Evolutionary conservation across 148 eudicot genomes (phyloP).

Genomic region (Chenopodium quinoa): DNA sequence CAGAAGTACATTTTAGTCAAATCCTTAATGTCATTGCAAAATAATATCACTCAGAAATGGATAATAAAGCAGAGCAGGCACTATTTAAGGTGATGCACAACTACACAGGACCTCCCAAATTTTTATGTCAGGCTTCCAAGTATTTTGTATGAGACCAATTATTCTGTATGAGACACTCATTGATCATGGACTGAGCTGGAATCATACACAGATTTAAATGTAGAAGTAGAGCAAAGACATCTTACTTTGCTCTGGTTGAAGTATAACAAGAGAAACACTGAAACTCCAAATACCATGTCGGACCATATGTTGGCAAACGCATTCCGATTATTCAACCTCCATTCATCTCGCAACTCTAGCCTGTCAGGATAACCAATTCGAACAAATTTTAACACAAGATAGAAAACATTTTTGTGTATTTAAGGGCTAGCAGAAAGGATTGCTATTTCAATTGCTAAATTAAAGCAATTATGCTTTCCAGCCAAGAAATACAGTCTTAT

Average conservation of each 20-base stretch:
- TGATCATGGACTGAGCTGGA: background rate
- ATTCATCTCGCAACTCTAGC: conserved; percentile 80
- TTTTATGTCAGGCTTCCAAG: background rate
- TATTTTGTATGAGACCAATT: background rate
- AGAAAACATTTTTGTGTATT: background rate
- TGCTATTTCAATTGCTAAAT: background rate
- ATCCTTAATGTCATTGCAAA: background rate
- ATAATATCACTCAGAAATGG: too few species aligned
- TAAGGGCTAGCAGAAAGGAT: background rate
- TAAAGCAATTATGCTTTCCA: background rate
- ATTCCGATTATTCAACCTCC: conserved; percentile 76
- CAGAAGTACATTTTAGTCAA: background rate
- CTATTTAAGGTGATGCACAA: background rate
- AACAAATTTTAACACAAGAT: conserved; percentile 1
- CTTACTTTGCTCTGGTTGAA: conserved; percentile 82
- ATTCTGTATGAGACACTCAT: background rate
- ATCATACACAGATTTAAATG: background rate
- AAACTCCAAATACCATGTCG: conserved; percentile 77
- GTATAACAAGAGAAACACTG: conserved; percentile 76
- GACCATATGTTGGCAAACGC: conserved; percentile 98
- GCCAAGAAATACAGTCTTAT: background rate
- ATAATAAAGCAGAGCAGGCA: background rate
- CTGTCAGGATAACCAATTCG: conserved; percentile 39
- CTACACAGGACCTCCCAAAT: background rate
- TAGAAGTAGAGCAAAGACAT: conserved; percentile 12